These are phyloP conservation scores for Rhizopus arrhizus DNA, from an alignment of 371 early-diverging fungal species.

Conservation along the genomic window DNA sequence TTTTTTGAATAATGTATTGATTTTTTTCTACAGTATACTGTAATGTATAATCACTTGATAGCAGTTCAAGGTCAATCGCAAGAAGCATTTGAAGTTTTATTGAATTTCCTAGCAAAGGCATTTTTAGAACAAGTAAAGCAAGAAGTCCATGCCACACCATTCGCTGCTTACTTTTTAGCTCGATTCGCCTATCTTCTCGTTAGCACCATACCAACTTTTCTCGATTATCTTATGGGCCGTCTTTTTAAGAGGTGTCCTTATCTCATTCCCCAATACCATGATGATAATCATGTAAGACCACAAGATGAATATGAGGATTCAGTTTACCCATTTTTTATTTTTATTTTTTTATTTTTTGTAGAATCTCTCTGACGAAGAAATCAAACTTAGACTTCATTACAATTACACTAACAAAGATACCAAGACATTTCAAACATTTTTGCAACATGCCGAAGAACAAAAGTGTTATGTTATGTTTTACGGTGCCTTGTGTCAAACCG, in stretches of 20 bases:
- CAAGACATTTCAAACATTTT: slow-evolving; percentile 52
- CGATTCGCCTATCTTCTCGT: slow-evolving; percentile 66
- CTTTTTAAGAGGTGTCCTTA: slow-evolving; percentile 80
- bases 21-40: slow-evolving; percentile 43
- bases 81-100: slow-evolving; percentile 56
- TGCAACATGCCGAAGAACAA: slow-evolving; percentile 72
- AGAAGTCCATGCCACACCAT: slow-evolving; percentile 67
- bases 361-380: slow-evolving; percentile 43
- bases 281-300: slow-evolving; percentile 54
- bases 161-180: slow-evolving; percentile 75
- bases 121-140: slow-evolving; percentile 71
- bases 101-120: slow-evolving; percentile 71
- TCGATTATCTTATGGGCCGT: slow-evolving; percentile 72
- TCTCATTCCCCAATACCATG: slow-evolving; percentile 69
- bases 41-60: slow-evolving; percentile 50
- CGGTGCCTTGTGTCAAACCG: slow-evolving; percentile 76
- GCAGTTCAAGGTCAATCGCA: slow-evolving; percentile 42
- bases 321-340: not conserved
- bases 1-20: not conserved
- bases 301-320: not conserved
- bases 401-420: slow-evolving; percentile 45
- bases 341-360: slow-evolving; percentile 15
- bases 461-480: slow-evolving; percentile 74
- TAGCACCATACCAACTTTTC: slow-evolving; percentile 60
- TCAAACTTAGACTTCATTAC: slow-evolving; percentile 39